Base-by-base conservation (phyloP, 2,329 filamentous ascomycete species). In the Colletotrichum paranaense region DNA sequence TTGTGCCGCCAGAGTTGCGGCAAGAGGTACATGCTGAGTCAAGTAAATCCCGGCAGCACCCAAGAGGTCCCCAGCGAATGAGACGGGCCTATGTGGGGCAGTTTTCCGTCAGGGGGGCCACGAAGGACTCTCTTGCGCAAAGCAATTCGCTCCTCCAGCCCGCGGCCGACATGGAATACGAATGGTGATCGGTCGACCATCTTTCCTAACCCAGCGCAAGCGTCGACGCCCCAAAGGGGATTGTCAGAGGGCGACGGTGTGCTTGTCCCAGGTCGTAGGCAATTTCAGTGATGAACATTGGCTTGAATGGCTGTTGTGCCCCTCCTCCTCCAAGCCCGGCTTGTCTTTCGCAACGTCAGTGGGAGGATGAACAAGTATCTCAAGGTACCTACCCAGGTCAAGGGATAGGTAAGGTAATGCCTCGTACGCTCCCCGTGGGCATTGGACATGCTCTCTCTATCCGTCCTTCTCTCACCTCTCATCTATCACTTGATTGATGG, bases 131-230 rank as follows among this genome's bases (percentile, higher is more conserved):
- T 65, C 42, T 70, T 30, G 55, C 32, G 56, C 46, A 70, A n/a
- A 60, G 56, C 70, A 73, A 70, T 60, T 69, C 66, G 58, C 52
- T 62, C 30, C 19, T 57, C 38, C 32, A 64, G 32, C 56, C 60
- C 55, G 35, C 46, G 46, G 59, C 46, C 46, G 70, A 55, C 59
- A 38, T 65, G 67, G 56, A 66, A 70, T 73, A 73, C 67, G 70
- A 73, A 73, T 66, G 70, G 70, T 70, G 70, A 73, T 73, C 70
- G 59, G 59, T 70, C 70, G 32, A 65, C 49, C 9, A 56, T 73
- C n/a, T 70, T 70, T 65, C 70, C 70, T 32, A 73, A 73, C 70
- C 46, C 56, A 70, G 69, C 60, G 63, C 66, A 70, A 73, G 70
- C 70, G 70, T 70, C 53, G 35, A 73, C 70, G 60, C 60, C 67